Evolutionary conservation across 768 basidiomycete species (phyloP).

Genomic region (Leucosporidium scottii): DNA sequence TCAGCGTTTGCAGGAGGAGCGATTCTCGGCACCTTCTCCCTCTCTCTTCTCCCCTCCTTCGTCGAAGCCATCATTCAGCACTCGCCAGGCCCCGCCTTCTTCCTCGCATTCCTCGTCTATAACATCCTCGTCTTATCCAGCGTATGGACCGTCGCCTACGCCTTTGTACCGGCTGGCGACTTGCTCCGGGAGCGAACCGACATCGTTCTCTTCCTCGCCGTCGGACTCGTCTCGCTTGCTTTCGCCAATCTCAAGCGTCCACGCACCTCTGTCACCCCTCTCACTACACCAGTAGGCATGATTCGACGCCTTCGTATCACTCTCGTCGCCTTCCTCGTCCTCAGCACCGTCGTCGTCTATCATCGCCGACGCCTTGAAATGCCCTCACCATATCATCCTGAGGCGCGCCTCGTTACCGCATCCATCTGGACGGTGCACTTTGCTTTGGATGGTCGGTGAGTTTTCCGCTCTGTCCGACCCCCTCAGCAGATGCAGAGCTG

Average conservation of each 20-base stretch:
- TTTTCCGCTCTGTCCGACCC: no score
- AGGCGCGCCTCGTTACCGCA: slow-evolving; percentile 60
- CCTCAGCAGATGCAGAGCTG: no score
- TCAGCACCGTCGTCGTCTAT: background rate
- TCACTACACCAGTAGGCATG: background rate
- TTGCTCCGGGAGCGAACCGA: slow-evolving; percentile 26
- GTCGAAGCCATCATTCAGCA: slow-evolving; percentile 3
- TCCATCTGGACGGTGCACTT: slow-evolving; percentile 93
- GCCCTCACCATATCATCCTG: slow-evolving; percentile 3
- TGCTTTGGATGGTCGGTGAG: slow-evolving; percentile 56
- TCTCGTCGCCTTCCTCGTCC: slow-evolving; percentile 6
- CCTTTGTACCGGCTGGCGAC: slow-evolving; percentile 25
- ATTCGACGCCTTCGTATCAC: background rate
- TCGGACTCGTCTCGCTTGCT: slow-evolving; percentile 13
- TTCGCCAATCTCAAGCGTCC: background rate
- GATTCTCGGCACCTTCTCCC: slow-evolving; percentile 12
- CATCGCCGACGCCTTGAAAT: background rate
- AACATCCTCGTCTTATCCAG: slow-evolving; percentile 16
- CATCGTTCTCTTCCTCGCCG: slow-evolving; percentile 12
- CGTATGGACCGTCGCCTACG: slow-evolving; percentile 26
- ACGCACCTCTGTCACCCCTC: no score
- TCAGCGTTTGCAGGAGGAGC: slow-evolving; percentile 7
- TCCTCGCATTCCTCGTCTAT: slow-evolving; percentile 21
- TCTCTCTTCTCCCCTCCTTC: slow-evolving; percentile 14
- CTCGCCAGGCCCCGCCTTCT: background rate